Base-by-base conservation (phyloP, 2,329 filamentous ascomycete species). In the Colletotrichum falcatum region DNA sequence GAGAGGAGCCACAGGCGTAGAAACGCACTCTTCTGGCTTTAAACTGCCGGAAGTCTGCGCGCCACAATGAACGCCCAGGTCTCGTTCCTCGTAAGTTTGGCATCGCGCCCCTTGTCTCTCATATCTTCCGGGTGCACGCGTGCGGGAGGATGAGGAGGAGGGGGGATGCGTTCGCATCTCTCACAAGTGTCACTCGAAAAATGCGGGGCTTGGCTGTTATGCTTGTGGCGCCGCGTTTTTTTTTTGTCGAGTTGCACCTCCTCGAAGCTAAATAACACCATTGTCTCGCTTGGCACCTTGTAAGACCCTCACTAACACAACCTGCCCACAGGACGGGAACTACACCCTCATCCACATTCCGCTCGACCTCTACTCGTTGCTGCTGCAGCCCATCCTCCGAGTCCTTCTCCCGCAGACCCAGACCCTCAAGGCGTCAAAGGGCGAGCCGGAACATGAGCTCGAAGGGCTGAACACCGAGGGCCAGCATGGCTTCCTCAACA, bases 291-390 rank as follows among this genome's bases (percentile, higher is more conserved):
- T 44, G 44, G 26, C 39, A 30, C 35, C 35, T 44, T 61, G 66
- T 37, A 37, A 58, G 56, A 70, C 33, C 42, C 35, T 49, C 49
- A 37, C 56, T 70, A 44, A 70, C 67, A 70, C 49, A 20, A 23
- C 26, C 56, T 54, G 8, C n/a, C 42, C 33, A 16, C 42, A 98
- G 96, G 92, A 97, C 77, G 94, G 94, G 74, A 91, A 91, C 73
- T 90, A 97, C 76, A 94, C 91, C 76, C 87, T 99, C 71, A 94
- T 98, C 77, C 95, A 98, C 80, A 95, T 98, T 69, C 95, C 95
- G 1, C 84, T 97, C 72, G 85, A 91, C 65, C 87, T 96, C 58
- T 92, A 97, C 80, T 85, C 91, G 6, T 88, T 87, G 73, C 94
- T 98, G 75, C 83, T 98, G 20, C 94, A 97, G 77, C 91, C 95